Percentiles rank a stretch among this genome's conserved stretches.
phyloP scores from a whole-genome alignment of 1,139 yeast genomes.

The Geotrichum histeridarum region DNA sequence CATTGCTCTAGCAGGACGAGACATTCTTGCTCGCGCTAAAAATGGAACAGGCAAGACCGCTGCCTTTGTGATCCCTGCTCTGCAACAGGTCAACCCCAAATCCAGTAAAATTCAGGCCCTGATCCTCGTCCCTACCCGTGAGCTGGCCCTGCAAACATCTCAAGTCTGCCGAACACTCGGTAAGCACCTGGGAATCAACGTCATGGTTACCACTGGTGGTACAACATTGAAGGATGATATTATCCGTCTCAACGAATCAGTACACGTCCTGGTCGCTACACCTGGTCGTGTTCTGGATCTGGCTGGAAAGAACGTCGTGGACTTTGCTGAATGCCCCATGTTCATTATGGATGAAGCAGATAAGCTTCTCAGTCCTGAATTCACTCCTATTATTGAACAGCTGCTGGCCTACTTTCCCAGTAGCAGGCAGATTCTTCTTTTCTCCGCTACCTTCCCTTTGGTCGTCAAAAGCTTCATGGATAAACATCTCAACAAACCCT shows the following conservation, averaged over 20 bases:
- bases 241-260: conserved; percentile 85
- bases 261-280: conserved; percentile 86
- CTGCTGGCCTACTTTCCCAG: conserved; percentile 76
- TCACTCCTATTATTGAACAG: conserved; percentile 82
- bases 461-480: conserved; percentile 93
- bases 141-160: conserved; percentile 92
- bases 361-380: conserved; percentile 89
- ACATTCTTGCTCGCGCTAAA: conserved; percentile 94
- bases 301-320: conserved; percentile 83
- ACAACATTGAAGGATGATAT: conserved; percentile 92
- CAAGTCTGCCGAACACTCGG: conserved; percentile 97
- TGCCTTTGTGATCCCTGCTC: conserved; percentile 83
- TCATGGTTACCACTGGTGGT: conserved; percentile 99
- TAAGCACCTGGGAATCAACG: conserved; percentile 83
- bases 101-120: conserved; percentile 80
- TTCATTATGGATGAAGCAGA: conserved; percentile 99
- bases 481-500: conserved; percentile 82
- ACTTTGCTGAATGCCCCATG: conserved; percentile 78
- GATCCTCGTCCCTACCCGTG: conserved; percentile 89
- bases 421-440: conserved; percentile 77
- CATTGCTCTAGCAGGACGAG: conserved; percentile 91
- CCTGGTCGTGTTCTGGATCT: conserved; percentile 96
- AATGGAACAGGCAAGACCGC: conserved; percentile 99
- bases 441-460: conserved; percentile 93
- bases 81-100: conserved; percentile 81